These are phyloP conservation scores for Aristolochia fimbriata DNA, from an alignment of 164 flowering plant species.

Conservation along the genomic window DNA sequence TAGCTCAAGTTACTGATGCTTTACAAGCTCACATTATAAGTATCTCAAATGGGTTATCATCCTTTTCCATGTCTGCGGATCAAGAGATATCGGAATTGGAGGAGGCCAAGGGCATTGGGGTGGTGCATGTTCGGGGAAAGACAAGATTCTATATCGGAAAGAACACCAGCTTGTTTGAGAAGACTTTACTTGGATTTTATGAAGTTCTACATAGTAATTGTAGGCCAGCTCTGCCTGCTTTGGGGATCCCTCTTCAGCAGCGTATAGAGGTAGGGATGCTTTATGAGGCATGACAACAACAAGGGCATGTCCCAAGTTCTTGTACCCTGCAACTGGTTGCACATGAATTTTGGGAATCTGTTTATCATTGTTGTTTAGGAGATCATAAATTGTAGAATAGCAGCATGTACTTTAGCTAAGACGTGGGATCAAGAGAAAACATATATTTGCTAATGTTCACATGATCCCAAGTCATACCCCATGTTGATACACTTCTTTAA, in stretches of 20 bases:
- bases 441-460: no score
- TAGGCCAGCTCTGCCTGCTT: conserved; percentile 60
- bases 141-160: conserved; percentile 53
- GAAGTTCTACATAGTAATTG: conserved; percentile 64
- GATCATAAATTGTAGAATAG: neutral
- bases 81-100: conserved; percentile 41
- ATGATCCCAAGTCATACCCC: no score
- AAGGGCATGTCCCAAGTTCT: neutral
- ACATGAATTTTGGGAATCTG: no score
- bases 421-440: no score
- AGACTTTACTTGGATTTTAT: conserved; percentile 55
- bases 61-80: conserved; percentile 13
- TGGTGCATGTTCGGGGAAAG: conserved; percentile 70
- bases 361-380: neutral
- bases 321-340: no score
- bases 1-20: conserved; percentile 32
- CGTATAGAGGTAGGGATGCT: conserved; percentile 79
- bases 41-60: conserved; percentile 2
- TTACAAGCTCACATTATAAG: conserved; percentile 26
- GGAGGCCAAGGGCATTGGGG: conserved; percentile 39
- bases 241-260: conserved; percentile 46
- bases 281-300: conserved; percentile 46
- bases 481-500: no score
- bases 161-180: conserved; percentile 47
- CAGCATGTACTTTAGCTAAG: neutral